Evolutionary conservation across 495 filamentous ascomycete species (phyloP).

Genomic region (Xanthoparmelia taractica): DNA sequence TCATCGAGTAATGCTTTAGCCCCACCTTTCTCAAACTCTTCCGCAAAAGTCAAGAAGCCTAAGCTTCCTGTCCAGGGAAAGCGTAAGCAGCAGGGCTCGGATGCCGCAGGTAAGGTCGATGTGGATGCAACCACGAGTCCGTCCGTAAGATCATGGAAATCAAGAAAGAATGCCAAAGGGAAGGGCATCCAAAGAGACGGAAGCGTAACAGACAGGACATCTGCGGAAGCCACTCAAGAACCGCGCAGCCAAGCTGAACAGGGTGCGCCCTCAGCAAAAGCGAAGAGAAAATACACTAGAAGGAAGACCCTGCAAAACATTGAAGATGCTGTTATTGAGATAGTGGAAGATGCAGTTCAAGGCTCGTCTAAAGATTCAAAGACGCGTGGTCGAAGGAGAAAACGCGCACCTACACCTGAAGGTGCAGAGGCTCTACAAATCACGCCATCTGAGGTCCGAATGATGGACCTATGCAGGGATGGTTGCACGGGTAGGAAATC

Average conservation of each 20-base stretch:
- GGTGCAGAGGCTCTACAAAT: constrained; percentile 67
- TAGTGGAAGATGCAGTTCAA: constrained; percentile 24
- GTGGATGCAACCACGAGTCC: constrained; percentile 16
- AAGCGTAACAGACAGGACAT: neutral
- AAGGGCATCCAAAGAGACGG: constrained; percentile 5
- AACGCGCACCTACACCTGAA: constrained; percentile 61
- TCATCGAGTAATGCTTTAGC: neutral
- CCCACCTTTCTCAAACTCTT: constrained; percentile 17
- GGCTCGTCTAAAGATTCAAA: constrained; percentile 14
- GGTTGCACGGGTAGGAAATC: constrained; percentile 72
- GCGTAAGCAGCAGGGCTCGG: constrained; percentile 12
- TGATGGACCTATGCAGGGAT: constrained; percentile 76
- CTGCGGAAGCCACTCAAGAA: neutral
- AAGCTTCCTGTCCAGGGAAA: constrained; percentile 20
- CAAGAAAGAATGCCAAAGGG: constrained; percentile 28
- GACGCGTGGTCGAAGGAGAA: constrained; percentile 29
- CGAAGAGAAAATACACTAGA: constrained; percentile 22
- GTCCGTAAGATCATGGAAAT: constrained; percentile 24
- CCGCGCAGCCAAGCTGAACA: neutral
- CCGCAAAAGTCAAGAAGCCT: constrained; percentile 17
- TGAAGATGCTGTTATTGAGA: constrained; percentile 21
- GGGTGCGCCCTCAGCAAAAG: neutral
- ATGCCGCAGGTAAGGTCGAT: constrained; percentile 23
- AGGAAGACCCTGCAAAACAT: constrained; percentile 11
- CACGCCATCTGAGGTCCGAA: constrained; percentile 59